Evolutionary conservation across 805 yeast genomes (phyloP).

Genomic region (Teunomyces pallodes): DNA sequence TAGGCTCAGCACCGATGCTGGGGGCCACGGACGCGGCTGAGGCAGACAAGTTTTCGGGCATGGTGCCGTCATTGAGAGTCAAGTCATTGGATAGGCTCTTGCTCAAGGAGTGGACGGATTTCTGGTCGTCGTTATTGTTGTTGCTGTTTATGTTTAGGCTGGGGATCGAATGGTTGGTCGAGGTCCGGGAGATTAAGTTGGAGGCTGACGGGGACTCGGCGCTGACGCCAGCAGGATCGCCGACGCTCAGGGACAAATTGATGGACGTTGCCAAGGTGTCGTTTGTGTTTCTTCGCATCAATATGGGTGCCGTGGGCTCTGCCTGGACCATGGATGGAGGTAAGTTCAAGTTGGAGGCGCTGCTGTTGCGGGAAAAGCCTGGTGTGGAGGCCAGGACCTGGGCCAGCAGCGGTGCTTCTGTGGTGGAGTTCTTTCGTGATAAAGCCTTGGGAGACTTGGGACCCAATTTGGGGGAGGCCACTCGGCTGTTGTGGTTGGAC

Average conservation of each 20-base stretch:
- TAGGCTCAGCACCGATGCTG: neutral
- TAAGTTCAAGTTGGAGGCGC: conserved; percentile 25
- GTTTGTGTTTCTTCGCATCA: conserved; percentile 52
- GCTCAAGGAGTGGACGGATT: neutral
- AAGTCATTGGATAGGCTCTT: conserved; percentile 2
- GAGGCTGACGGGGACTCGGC: conserved; percentile 12
- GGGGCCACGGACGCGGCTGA: neutral
- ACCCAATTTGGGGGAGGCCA: conserved; percentile 17
- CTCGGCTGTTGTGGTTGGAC: conserved; percentile 11
- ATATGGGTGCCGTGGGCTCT: conserved; percentile 73
- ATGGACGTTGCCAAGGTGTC: conserved; percentile 19
- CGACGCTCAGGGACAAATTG: conserved; percentile 10
- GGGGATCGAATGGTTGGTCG: conserved; percentile 22
- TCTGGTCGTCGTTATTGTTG: neutral
- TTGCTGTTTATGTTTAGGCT: conserved; percentile 8
- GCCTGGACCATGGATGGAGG: conserved; percentile 70
- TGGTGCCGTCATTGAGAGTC: neutral
- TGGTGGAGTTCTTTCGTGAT: conserved; percentile 30
- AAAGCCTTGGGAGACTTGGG: conserved; percentile 29
- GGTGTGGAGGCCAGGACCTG: conserved; percentile 2
- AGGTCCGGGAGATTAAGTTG: conserved; percentile 15
- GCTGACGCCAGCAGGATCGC: neutral
- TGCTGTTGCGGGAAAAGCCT: conserved; percentile 5
- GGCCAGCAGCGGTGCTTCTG: conserved; percentile 10
- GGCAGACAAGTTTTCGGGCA: neutral